Base-by-base conservation (phyloP, 257 asterid genomes). In the Plantago ovata region DNA sequence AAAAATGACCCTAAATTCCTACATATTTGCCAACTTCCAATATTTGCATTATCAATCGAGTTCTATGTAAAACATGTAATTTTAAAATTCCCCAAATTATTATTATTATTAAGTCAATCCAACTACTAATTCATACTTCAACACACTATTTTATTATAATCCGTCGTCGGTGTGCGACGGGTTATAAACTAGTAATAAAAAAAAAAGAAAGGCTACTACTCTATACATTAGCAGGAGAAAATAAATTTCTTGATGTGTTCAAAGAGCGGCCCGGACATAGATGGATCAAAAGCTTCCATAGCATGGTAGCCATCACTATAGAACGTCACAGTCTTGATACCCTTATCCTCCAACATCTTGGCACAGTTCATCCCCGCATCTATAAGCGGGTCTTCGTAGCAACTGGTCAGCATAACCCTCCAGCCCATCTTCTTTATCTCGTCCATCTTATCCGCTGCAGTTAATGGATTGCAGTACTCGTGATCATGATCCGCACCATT, bases 291-390 rank as follows among this genome's bases (percentile, higher is more conserved):
- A 3, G 67, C 64, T 71, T 77, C 83, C 74, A 64, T 64, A 2
- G 64, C 83, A 62, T 77, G 83, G 60, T 64, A 77, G 0, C 83
- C 83, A 41, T 71, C 83, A 3, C 67, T 15, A 43, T 64, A 61
- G 19, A 70, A 65, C 50, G 24, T 64, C 23, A 49, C 46, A 0
- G 75, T 65, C 3, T 51, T 45, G 15, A 74, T 3, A 13, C 78
- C 83, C 56, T 68, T 70, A 10, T 23, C 68, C 52, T 77, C 77
- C 33, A 77, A 16, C 72, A 70, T 59, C 18, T 70, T 58, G 4
- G 73, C 83, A 28, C 58, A 68, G 32, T 65, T 68, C 16, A 43
- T 15, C 32, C 62, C 62, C 42, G 67, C 67, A 40, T 62, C 67
- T 42, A 62, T 21, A 10, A 62, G 23, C 43, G 67, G 67, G 40